A percentile compares a stretch with the other conserved stretches of the same genome.
Evolutionary conservation across 2,329 filamentous ascomycete genomes (phyloP).

Genomic region (Penicillium sp.): DNA sequence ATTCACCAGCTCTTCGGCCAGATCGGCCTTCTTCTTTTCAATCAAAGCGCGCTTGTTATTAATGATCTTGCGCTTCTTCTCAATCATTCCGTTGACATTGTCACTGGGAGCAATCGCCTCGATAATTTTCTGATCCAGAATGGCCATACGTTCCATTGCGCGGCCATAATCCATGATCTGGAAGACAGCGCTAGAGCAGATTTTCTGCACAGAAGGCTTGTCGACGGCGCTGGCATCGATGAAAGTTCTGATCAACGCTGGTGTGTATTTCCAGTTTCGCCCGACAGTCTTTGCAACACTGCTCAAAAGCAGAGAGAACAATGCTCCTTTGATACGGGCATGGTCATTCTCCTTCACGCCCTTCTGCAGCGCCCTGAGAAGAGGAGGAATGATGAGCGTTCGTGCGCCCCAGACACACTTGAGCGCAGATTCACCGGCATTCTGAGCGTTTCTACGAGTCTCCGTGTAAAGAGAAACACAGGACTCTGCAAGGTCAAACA

Average conservation of each 20-base stretch:
- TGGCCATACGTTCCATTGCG: constrained; percentile 79
- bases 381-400: constrained; percentile 83
- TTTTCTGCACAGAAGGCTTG: constrained; percentile 89
- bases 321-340: constrained; percentile 88
- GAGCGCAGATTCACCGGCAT: constrained; percentile 86
- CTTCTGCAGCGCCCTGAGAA: constrained; percentile 75
- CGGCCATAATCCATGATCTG: constrained; percentile 91
- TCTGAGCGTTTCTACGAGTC: constrained; percentile 90
- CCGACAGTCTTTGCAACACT: constrained; percentile 84
- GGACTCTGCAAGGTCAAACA: constrained; percentile 86
- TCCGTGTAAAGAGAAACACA: constrained; percentile 92
- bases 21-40: constrained; percentile 76
- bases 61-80: constrained; percentile 71
- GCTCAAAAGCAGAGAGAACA: constrained; percentile 88
- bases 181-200: constrained; percentile 79
- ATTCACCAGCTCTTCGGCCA: constrained; percentile 80
- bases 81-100: constrained; percentile 58
- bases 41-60: constrained; percentile 72
- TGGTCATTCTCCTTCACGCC: constrained; percentile 80
- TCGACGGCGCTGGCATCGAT: constrained; percentile 88
- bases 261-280: constrained; percentile 93
- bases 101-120: constrained; percentile 69
- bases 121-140: constrained; percentile 72
- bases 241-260: constrained; percentile 84
- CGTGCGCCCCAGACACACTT: constrained; percentile 88